Base-by-base conservation (phyloP, 768 basidiomycete genomes). In the Tricholoma saponaceum region DNA sequence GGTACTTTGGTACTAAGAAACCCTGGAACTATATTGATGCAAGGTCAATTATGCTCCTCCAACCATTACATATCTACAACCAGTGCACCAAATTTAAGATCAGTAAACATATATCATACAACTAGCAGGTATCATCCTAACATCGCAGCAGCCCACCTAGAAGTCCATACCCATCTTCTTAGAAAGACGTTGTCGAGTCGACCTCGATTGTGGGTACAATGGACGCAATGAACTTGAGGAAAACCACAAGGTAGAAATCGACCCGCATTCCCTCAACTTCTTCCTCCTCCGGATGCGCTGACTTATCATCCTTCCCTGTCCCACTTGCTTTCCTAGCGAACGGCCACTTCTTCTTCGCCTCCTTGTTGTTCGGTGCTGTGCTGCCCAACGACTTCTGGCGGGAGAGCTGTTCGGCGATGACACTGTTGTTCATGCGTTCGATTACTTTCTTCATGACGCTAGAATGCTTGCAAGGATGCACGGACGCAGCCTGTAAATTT, bases 391-490 rank as follows among this genome's bases (percentile, higher is more conserved):
- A 66, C 65, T 84, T 85, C 60, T 83, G 82, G 59, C 83, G 80
- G 14, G 86, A 85, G 18, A 91, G 81, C 70, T 94, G 91, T 69
- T 91, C 87, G 59, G 87, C 91, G 55, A 89, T 81, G 25, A 94
- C 89, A 60, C 86, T 86, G 62, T 83, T 84, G 73, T 98, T 97
- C 95, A 98, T 98, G 57, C 96, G 84, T 72, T 98, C 96, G 68
- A 98, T 98, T 60, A 98, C 93, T 71, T 98, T 98, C 83, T 97
- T 98, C 97, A 99, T 99, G 57, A 99, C 97, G 71, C 88, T 92
- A 1, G 95, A 91, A 71, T 99, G 96, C 69, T 97, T 98, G 83
- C 96, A 99, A 2, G 96, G 96, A 71, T 99, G 96, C 10, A 99
- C 96, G 0, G 90, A 94, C 0, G 95, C 97, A 1, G 89, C 86